Percentiles rank a stretch among this genome's conserved stretches.
These are phyloP conservation scores for Rhytidiadelphus loreus DNA, from an alignment of 225 moss, liverwort and hornwort species.

Conservation along the genomic window DNA sequence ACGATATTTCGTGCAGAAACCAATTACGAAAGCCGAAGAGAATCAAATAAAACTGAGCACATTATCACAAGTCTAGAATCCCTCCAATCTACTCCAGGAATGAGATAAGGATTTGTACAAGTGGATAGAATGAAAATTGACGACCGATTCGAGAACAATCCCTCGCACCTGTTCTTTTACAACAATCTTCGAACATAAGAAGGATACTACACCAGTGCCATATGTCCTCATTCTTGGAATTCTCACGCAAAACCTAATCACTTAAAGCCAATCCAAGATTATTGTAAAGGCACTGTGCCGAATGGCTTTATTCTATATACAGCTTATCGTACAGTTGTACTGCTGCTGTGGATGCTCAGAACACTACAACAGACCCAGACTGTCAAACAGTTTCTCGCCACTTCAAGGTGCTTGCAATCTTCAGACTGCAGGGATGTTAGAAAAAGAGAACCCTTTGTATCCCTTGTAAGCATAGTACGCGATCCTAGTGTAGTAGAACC, in stretches of 20 bases:
- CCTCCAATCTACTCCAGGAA: not conserved
- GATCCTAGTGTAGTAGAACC: conserved; percentile 79
- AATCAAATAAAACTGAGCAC: not conserved
- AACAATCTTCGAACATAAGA: not conserved
- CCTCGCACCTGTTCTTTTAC: not conserved
- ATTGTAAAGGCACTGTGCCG: not conserved
- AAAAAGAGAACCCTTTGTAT: conserved; percentile 82
- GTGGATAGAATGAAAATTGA: not conserved
- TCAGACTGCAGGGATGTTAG: conserved; percentile 69
- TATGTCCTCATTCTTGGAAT: not conserved
- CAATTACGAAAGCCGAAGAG: not conserved
- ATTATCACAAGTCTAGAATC: not conserved
- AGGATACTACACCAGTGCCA: not conserved
- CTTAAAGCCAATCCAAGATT: not conserved
- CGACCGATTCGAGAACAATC: not conserved
- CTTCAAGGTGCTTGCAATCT: not conserved
- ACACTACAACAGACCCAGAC: not conserved
- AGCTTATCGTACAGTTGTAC: not conserved
- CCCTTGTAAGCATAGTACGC: conserved; percentile 88
- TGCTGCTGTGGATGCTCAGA: not conserved
- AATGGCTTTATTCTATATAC: conserved; percentile 3
- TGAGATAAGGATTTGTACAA: not conserved
- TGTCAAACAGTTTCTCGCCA: not conserved
- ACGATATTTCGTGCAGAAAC: not conserved
- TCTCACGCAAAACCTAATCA: not conserved